Conservation (phyloP, 495 filamentous ascomycete genomes). For the Aspergillus avenaceus region DNA sequence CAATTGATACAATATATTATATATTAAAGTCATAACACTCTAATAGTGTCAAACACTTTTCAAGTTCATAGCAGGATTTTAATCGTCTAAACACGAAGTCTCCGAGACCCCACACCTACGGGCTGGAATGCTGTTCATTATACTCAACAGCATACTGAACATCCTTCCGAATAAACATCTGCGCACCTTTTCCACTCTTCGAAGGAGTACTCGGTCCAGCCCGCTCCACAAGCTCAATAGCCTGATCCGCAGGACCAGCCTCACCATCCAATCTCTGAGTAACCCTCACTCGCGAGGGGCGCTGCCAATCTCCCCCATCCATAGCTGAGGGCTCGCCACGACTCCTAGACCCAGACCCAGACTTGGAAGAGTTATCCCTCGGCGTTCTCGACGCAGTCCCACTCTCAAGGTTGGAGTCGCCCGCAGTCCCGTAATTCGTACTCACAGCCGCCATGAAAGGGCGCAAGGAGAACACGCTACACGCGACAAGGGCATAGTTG, state of each 20-base stretch:
- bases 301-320: not conserved
- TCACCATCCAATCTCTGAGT: not conserved
- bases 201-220: slow-evolving; percentile 13
- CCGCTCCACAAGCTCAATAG: slow-evolving; percentile 14
- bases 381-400: slow-evolving; percentile 17
- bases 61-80: too few relatives aligned
- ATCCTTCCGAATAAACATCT: slow-evolving; percentile 48
- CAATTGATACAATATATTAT: too few relatives aligned
- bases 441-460: slow-evolving; percentile 50
- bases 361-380: slow-evolving; percentile 16
- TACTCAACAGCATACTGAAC: slow-evolving; percentile 29
- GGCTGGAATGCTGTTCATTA: slow-evolving; percentile 3
- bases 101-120: too few relatives aligned
- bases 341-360: slow-evolving; percentile 6
- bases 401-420: slow-evolving; percentile 30
- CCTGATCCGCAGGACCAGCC: not conserved
- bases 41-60: too few relatives aligned
- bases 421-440: slow-evolving; percentile 42
- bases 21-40: too few relatives aligned
- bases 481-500: slow-evolving; percentile 44
- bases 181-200: slow-evolving; percentile 21
- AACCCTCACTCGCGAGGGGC: not conserved
- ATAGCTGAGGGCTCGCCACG: not conserved
- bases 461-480: slow-evolving; percentile 46
- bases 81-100: too few relatives aligned